A percentile compares a stretch with the other conserved stretches of the same genome.
Evolutionary conservation across 805 yeast species (phyloP).

Genomic region (Zygotorulaspora florentina): DNA sequence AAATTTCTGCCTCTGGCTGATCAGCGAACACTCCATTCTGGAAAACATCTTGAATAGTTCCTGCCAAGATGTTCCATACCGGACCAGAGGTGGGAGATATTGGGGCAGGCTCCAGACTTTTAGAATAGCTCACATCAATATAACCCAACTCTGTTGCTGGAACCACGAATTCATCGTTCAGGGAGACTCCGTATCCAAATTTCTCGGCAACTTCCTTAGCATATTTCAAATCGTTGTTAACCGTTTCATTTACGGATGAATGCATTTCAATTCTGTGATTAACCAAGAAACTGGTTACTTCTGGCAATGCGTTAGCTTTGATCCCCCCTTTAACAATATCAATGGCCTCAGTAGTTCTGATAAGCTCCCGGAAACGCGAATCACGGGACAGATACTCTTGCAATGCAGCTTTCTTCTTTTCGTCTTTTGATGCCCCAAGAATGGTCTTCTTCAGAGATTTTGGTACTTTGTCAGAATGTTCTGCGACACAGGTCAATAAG

Average conservation of each 20-base stretch:
- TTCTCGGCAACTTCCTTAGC: conserved; percentile 44
- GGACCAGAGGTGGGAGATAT: conserved; percentile 35
- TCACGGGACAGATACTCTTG: conserved; percentile 21
- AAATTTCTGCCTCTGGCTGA: conserved; percentile 23
- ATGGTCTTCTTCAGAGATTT: conserved; percentile 24
- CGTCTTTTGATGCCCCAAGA: conserved; percentile 36
- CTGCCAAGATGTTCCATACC: conserved; percentile 45
- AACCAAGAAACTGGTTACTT: conserved; percentile 47
- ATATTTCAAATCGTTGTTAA: conserved; percentile 36
- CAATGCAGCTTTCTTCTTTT: conserved; percentile 36
- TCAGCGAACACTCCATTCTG: conserved; percentile 43
- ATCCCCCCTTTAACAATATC: conserved; percentile 69
- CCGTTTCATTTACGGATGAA: conserved; percentile 42
- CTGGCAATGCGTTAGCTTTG: conserved; percentile 76
- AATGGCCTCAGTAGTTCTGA: conserved; percentile 63
- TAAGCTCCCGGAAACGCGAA: conserved; percentile 35
- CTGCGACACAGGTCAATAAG: conserved; percentile 59
- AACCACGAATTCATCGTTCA: conserved; percentile 22
- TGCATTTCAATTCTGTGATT: conserved; percentile 66
- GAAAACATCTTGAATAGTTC: conserved; percentile 51
- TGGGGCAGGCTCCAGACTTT: conserved; percentile 39
- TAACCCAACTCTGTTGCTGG: conserved; percentile 30
- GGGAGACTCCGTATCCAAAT: conserved; percentile 44
- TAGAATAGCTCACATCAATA: conserved; percentile 24
- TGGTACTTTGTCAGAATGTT: conserved; percentile 35